Evolutionary conservation across 805 yeast species (phyloP), one percentile per base, ranked within the genome.

Genomic region (Monosporozyma siamensis): DNA sequence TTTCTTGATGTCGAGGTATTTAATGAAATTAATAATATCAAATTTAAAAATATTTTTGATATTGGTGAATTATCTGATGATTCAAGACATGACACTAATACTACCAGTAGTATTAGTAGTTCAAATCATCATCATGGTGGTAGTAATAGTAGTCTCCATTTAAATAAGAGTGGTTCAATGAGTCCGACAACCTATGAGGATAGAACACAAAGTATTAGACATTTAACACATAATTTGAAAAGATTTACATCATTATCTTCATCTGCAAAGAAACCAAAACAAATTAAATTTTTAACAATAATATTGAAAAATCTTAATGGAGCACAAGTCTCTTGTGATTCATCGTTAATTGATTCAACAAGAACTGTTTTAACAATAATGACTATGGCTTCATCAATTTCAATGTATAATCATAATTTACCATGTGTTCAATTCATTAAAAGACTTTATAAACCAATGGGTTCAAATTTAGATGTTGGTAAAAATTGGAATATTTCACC

Each of bases 161-260:
- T 12, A 6, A 32, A 24, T 7, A n/a, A 42, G 22, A 32, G 35
- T 32, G 22, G 22, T 18, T 25, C 39, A 6, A 25, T 25, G 15
- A 37, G 32, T 15, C 24, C 34, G 10, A 14, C 29, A 20, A 41
- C 32, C 9, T 18, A 11, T 8, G 44, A 40, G 4, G 49, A 45
- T 17, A 27, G 44, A 20, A 52, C 50, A 12, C 47, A 43, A 31
- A 39, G 46, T 25, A 47, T 55, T 4, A 54, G 43, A 40, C 52
- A 54, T 26, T 35, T 57, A 3, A 49, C 56, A 1, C 55, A 53
- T 40, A 57, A 55, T 4, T 46, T 59, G 25, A 60, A 50, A 43
- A 57, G 48, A 31, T 43, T 59, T 14, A 53, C 56, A 4, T 44
- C 50, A 2, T 34, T 54, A 24, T 49, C 46, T 17, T 22, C 42